Conservation (phyloP, 2,329 filamentous ascomycete genomes). For the Dryadomyces sulphureus region DNA sequence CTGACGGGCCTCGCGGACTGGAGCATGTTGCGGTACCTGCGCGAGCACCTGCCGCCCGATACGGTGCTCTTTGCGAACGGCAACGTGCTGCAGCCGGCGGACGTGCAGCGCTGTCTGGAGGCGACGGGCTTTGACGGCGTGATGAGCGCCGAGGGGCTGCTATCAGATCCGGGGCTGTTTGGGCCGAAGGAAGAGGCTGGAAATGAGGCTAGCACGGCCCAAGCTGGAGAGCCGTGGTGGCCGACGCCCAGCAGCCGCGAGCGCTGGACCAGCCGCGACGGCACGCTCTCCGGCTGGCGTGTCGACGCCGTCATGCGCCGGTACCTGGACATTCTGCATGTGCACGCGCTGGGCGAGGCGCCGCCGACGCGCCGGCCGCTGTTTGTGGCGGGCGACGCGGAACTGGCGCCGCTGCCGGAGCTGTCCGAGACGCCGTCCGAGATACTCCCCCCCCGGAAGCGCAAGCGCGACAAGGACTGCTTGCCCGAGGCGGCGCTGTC, state of each 20-base stretch:
- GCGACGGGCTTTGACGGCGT: conserved; percentile 82
- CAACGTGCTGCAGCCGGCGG: conserved; percentile 70
- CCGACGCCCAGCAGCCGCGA: conserved; percentile 39
- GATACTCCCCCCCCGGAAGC: conserved; percentile 26
- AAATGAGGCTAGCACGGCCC: background rate
- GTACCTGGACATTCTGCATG: conserved; percentile 83
- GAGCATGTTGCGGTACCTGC: conserved; percentile 65
- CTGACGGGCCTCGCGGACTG: conserved; percentile 89
- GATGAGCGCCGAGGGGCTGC: conserved; percentile 92
- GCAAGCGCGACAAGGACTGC: conserved; percentile 20
- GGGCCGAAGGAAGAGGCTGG: conserved; percentile 20
- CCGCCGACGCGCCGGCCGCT: conserved; percentile 57
- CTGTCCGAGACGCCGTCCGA: conserved; percentile 23
- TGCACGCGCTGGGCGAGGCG: conserved; percentile 53
- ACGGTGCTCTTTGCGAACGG: conserved; percentile 96
- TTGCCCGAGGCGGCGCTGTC: background rate
- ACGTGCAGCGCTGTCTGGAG: conserved; percentile 63
- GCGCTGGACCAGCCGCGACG: conserved; percentile 72
- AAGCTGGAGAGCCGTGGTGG: conserved; percentile 3
- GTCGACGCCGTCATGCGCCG: conserved; percentile 77
- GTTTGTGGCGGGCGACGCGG: conserved; percentile 48
- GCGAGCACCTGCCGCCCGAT: conserved; percentile 69
- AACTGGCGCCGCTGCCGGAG: conserved; percentile 8
- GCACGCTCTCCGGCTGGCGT: conserved; percentile 63
- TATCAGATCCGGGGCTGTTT: conserved; percentile 85